These are phyloP conservation scores for Xylaria cubensis DNA, from an alignment of 495 filamentous ascomycete species.

Conservation along the genomic window DNA sequence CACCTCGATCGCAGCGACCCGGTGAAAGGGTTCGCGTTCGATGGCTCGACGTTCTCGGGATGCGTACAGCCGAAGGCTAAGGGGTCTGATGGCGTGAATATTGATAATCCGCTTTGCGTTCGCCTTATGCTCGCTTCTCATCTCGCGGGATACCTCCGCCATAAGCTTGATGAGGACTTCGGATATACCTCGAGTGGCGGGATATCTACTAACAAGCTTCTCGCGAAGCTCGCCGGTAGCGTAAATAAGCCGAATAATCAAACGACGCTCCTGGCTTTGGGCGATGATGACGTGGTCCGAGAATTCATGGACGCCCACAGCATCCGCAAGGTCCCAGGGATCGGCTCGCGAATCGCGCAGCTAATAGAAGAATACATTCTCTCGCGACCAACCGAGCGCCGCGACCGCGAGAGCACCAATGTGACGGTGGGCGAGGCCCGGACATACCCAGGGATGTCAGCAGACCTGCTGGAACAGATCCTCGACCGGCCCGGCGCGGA, in stretches of 20 bases:
- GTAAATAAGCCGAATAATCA: slow-evolving; percentile 85
- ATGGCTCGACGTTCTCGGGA: slow-evolving; percentile 64
- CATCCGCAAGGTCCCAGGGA: slow-evolving; percentile 84
- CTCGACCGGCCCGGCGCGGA: slow-evolving; percentile 72
- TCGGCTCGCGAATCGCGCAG: slow-evolving; percentile 79
- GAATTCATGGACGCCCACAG: slow-evolving; percentile 77
- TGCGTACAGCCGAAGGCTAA: slow-evolving; percentile 33
- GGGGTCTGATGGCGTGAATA: background rate
- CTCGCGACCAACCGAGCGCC: slow-evolving; percentile 48
- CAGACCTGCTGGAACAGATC: slow-evolving; percentile 65
- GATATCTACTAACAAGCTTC: slow-evolving; percentile 81
- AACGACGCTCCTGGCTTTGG: slow-evolving; percentile 78
- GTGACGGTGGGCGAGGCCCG: slow-evolving; percentile 74
- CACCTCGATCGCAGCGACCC: slow-evolving; percentile 77
- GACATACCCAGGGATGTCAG: slow-evolving; percentile 62
- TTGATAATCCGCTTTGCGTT: slow-evolving; percentile 47
- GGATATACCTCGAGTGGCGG: slow-evolving; percentile 90
- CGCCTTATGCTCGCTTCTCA: slow-evolving; percentile 75
- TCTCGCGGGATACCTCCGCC: slow-evolving; percentile 73
- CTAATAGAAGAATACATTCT: slow-evolving; percentile 69
- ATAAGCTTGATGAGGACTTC: slow-evolving; percentile 73
- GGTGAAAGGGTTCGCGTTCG: slow-evolving; percentile 77
- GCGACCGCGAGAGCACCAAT: slow-evolving; percentile 52
- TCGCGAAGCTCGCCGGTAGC: slow-evolving; percentile 85
- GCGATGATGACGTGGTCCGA: slow-evolving; percentile 52